Base-by-base conservation (phyloP, 805 yeast species). In the Cyberlindnera suaveolens region DNA sequence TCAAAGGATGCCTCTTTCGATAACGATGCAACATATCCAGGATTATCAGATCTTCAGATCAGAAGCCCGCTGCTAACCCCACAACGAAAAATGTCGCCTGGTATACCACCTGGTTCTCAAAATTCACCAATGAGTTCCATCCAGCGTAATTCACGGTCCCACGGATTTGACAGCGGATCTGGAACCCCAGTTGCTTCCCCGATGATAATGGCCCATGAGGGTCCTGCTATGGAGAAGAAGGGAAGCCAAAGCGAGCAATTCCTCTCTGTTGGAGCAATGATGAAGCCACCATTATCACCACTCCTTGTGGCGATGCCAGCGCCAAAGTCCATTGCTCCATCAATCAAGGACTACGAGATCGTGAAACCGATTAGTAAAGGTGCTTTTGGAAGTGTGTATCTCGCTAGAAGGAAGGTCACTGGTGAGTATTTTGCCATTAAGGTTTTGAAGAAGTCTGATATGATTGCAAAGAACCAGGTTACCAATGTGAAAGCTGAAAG, bases 401-500 rank as follows among this genome's bases (percentile, higher is more conserved):
- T 93, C 8, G 90, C 96, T 0, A 79, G 82, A 50, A 75, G 93
- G 56, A 82, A 80, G 54, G 63, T 84, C 11, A 91, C 97, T 0
- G 96, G 97, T 5, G 99, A 95, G 49, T 85, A 89, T 62, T 91
- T 86, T 53, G 99, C 99, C 0, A 89, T 93, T 49, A 93, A 93
- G 61, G 93, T 88, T 13, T 67, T 93, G 48, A 86, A 82, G 54
- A 93, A 93, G 63, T 76, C 95, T 3, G 98, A 93, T 63, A 93
- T 93, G 98, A 82, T 93, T 47, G 91, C 96, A 2, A 93, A 91
- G 65, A 95, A 95, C 69, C 99, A 93, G 67, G 91, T 91, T 5
- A 80, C 90, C 17, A 93, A 93, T 60, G 96, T 95, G 29, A 85
- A 85, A 55, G 85, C 96, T 1, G 99, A 95, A 61, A 69, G 99